Percentiles rank a stretch among this genome's conserved stretches.
phyloP scores from a whole-genome alignment of 106 monocot genomes.

The Phalaenopsis aphrodite region DNA sequence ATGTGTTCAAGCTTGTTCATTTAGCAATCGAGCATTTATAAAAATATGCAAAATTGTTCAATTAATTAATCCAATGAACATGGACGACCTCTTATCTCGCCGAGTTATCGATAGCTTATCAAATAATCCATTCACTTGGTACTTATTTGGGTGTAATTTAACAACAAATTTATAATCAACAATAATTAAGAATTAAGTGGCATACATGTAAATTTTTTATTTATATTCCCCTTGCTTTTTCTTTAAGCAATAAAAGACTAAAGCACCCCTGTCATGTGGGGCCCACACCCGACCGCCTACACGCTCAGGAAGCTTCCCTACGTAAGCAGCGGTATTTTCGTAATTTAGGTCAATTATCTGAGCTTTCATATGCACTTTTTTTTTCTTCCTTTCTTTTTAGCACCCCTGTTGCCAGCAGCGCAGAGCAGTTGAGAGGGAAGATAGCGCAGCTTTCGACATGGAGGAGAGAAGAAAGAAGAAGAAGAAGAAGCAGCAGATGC shows the following conservation, averaged over 20 bases:
- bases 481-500: constrained; percentile 3
- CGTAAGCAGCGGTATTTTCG: not conserved
- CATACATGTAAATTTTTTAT: too few relatives aligned
- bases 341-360: not conserved
- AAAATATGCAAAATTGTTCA: too few relatives aligned
- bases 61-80: too few relatives aligned
- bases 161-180: too few relatives aligned
- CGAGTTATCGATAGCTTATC: too few relatives aligned
- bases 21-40: too few relatives aligned
- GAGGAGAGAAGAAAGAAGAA: not conserved
- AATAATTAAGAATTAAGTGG: too few relatives aligned
- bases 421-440: not conserved
- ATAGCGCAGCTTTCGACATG: not conserved
- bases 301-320: not conserved
- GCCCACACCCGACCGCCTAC: not conserved
- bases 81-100: too few relatives aligned
- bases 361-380: not conserved
- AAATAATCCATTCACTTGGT: too few relatives aligned
- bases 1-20: too few relatives aligned
- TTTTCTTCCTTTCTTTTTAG: not conserved
- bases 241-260: not conserved
- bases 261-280: not conserved
- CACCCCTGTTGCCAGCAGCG: not conserved
- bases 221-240: too few relatives aligned
- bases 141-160: too few relatives aligned